Base-by-base conservation (phyloP, 768 basidiomycete genomes). In the Hypholoma fasciculare region DNA sequence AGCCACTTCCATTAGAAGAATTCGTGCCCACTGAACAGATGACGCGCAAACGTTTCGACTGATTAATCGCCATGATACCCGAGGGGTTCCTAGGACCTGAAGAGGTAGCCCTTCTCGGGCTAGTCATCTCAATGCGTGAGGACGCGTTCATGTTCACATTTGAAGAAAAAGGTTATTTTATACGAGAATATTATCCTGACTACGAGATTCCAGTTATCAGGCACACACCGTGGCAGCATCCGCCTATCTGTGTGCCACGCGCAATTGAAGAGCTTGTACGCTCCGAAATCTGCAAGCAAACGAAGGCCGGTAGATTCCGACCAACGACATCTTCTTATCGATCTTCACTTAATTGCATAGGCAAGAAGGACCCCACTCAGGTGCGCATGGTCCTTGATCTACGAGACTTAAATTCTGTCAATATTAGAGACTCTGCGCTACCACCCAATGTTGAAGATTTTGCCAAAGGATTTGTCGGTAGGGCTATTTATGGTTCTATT, bases 391-490 rank as follows among this genome's bases (percentile, higher is more conserved):
- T 79, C 0, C 62, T 71, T 20, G 68, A 69, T 49, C 61, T 75
- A 0, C 68, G 74, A 57, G 65, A 65, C 0, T 66, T 77, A 1
- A 78, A 78, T 57, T 64, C 61, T 1, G 67, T 75, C 0, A 68
- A 69, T 1, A 67, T 74, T 9, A 61, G 59, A 34, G 65, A 73
- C 36, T 17, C 60, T 26, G 27, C 49, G 14, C 26, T 74, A 1
- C 66, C 66, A 0, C 72, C 73, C 0, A 52, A 55, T 7, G 59
- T 63, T 8, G 65, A 68, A n/a, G 64, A 69, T 2, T 74, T 63
- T 38, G 67, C 57, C 17, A 69, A 65, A 50, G 57, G 17, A 38
- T 71, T 63, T 49, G 64, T 60, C n/a, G 69, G 58, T 1, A 58
- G 68, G 12, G 39, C 64, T 0, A 63, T 68, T 7, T 68, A 71